Evolutionary conservation across 768 basidiomycete genomes (phyloP), one percentile per base, ranked within the genome.

Genomic region (Gloeophyllum trabeum): DNA sequence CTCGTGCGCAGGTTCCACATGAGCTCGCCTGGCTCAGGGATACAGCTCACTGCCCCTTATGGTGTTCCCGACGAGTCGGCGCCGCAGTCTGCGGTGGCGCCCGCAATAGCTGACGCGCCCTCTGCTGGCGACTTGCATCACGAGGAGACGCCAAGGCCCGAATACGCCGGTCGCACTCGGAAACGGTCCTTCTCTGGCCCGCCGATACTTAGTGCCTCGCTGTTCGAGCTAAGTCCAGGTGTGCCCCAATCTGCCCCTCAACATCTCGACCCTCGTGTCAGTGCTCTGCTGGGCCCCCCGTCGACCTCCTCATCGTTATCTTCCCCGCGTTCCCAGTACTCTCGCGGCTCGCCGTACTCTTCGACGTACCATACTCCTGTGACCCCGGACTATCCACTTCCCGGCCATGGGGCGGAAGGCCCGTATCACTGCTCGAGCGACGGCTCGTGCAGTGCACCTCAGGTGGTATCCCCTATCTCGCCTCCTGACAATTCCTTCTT

Each of bases 1-100:
- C 59, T 81, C 39, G 59, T 80, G 19, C 67, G 66, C 42, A 67
- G 62, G 39, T 55, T 77, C 20, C 64, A 60, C 36, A 50, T 54
- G 6, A 55, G 52, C 34, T 47, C 52, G 2, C 49, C 56, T 18
- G 58, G 59, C 18, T 49, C 61, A 6, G 63, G 66, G 40, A 49
- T 68, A 43, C 51, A 46, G 30, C 51, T 68, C 25, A 61, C 60
- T 37, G 59, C 64, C 1, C 67, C 66, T 2, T 49, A 57, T 16
- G 65, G 67, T 44, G 58, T 51, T 34, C 28, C 54, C 22, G 49
- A 60, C 19, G 59, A 61, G 16, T 43, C 45, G 4, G 49, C 60
- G 12, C 48, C 61, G 23, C 38, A 59, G n/a, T 46, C 54, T 14
- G 56, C 66, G 57, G 64, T 69, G 43, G 53, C 67, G 25, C 65